Percentiles rank a stretch among this genome's conserved stretches.
These are phyloP conservation scores for Pseudogymnoascus sp. DNA, from an alignment of 2,329 filamentous ascomycete species.

Conservation along the genomic window DNA sequence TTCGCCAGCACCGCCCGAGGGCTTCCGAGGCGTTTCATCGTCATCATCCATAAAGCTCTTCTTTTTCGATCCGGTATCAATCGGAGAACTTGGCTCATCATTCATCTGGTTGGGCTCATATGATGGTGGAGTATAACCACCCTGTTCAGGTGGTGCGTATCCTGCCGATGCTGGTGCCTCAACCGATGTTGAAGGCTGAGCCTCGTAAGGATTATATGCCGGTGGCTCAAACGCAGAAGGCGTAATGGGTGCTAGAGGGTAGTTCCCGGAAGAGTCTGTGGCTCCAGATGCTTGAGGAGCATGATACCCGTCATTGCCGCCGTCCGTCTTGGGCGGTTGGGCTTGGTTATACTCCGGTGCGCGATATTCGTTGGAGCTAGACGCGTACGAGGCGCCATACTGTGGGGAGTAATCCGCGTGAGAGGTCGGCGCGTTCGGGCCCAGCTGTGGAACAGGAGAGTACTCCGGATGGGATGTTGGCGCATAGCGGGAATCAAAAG, in stretches of 20 bases:
- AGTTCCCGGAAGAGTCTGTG: not conserved
- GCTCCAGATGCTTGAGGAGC: not conserved
- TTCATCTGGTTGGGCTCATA: slow-evolving; percentile 49
- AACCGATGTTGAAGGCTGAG: slow-evolving; percentile 33
- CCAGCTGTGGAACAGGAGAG: not conserved
- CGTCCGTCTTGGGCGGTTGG: not conserved
- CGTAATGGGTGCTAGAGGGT: not conserved
- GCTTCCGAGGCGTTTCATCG: slow-evolving; percentile 47
- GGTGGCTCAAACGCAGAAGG: slow-evolving; percentile 22
- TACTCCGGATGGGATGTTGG: slow-evolving; percentile 1
- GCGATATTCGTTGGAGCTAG: not conserved
- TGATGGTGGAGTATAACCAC: slow-evolving; percentile 53
- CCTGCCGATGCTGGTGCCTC: slow-evolving; percentile 22
- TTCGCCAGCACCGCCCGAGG: slow-evolving; percentile 42
- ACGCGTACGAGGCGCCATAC: not conserved
- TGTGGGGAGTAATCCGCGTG: not conserved
- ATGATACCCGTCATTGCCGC: not conserved
- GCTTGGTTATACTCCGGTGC: not conserved
- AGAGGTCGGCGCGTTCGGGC: not conserved
- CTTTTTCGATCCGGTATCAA: slow-evolving; percentile 56
- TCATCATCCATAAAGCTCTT: slow-evolving; percentile 78
- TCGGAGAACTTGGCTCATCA: slow-evolving; percentile 34
- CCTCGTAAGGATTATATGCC: slow-evolving; percentile 26
- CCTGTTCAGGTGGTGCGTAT: slow-evolving; percentile 26
- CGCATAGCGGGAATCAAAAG: slow-evolving; percentile 1